Evolutionary conservation across 495 filamentous ascomycete genomes (phyloP).

Genomic region (Pyrenula massariospora): DNA sequence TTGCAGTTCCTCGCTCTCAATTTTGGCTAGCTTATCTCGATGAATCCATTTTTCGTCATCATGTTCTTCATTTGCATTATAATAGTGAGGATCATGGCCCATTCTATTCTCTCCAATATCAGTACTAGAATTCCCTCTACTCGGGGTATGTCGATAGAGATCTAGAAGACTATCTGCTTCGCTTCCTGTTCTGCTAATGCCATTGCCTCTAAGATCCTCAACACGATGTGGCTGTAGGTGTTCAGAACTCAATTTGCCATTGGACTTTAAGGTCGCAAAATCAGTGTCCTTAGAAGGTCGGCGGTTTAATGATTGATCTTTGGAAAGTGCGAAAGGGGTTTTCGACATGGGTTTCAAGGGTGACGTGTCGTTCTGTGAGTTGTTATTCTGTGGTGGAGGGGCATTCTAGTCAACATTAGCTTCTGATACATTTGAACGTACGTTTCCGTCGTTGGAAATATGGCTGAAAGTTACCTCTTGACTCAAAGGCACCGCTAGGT

Average conservation of each 20-base stretch:
- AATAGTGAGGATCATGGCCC: conserved; percentile 4
- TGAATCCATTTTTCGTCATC: conserved; percentile 73
- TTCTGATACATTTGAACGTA: background rate
- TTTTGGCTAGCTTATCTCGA: conserved; percentile 84
- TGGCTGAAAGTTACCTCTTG: conserved; percentile 21
- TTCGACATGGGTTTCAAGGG: background rate
- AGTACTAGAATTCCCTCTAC: conserved; percentile 18
- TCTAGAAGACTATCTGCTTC: conserved; percentile 47
- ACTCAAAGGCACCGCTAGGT: conserved; percentile 31
- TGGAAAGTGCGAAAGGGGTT: background rate
- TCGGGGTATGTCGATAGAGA: conserved; percentile 28
- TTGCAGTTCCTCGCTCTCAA: conserved; percentile 86
- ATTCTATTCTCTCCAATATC: conserved; percentile 10
- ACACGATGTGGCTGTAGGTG: conserved; percentile 10
- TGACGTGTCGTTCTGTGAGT: background rate
- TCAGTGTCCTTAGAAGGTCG: background rate
- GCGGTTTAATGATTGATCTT: background rate
- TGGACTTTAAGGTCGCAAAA: background rate
- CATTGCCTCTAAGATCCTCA: conserved; percentile 18
- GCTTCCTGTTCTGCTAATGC: conserved; percentile 40
- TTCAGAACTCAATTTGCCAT: conserved; percentile 4
- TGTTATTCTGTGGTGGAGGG: background rate
- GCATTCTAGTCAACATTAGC: background rate
- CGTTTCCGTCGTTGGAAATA: background rate
- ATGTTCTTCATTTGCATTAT: conserved; percentile 7